Evolutionary conservation across 176 grass and related monocot species (phyloP), one percentile per base, ranked within the genome.

Genomic region (Carex cristatella): DNA sequence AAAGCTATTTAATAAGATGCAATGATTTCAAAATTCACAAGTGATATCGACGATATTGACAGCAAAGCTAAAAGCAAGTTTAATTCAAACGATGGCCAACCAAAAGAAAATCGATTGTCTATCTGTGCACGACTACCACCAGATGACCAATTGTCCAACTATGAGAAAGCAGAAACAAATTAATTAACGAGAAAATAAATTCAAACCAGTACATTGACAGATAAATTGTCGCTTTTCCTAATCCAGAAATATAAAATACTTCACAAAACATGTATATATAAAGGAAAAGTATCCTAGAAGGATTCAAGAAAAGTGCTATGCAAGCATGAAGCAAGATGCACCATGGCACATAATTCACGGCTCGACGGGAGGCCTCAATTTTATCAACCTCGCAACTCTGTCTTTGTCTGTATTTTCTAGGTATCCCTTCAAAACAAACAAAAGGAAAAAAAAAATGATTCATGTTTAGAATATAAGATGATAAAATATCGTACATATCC

Each of bases 401-500:
- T 93, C 95, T 68, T 94, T 94, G 66, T 97, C 92, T 0, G 92
- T 93, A 85, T 94, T 94, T 84, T 94, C 94, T 12, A 97, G 87
- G 90, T 90, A 37, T 18, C 94, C 94, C 94, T 94, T 69, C 53
- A 32, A 83, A 15, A 27, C 56, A 61, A 85, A 66, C 49, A 9
- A 31, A 65, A 14, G 13, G 32, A 40, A 40, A 40, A 40, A 73
- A 18, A 83, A 53, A 87, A 54, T 5, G 12, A 23, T 51, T 51
- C 42, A 68, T 83, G 30, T 37, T 87, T 56, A 86, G 57, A 81
- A 64, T 53, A 61, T 66, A 11, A 10, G 35, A 23, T 7, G 18
- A 1, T 57, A 31, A 60, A n/a, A 30, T 77, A n/a, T 65, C 4
- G 42, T 61, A 13, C 4, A 3, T 79, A 3, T 33, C 12, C 55